Conservation (phyloP, 192 early-diverging fungal genomes). For the Podila horticola region DNA sequence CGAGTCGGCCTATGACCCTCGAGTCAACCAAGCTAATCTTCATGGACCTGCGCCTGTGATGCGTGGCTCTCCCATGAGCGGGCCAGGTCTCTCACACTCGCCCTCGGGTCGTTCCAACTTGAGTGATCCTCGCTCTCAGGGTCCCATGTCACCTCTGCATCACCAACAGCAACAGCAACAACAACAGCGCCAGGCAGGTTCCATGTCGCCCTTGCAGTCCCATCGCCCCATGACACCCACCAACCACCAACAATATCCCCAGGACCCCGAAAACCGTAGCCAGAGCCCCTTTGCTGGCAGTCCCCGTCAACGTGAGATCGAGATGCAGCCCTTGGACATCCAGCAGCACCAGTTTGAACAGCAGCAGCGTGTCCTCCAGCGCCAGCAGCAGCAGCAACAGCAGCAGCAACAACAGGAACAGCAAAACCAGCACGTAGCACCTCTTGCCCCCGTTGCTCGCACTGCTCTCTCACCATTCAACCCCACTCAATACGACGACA, state of each 20-base stretch:
- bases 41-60: constrained; percentile 21
- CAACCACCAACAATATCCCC: constrained; percentile 9
- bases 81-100: background rate
- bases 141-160: constrained; percentile 2
- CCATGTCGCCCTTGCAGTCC: background rate
- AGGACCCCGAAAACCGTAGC: background rate
- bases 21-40: background rate
- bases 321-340: constrained; percentile 51
- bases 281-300: constrained; percentile 1
- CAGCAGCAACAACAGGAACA: constrained; percentile 1
- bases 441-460: background rate
- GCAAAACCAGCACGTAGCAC: background rate
- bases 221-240: constrained; percentile 3
- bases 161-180: constrained; percentile 21
- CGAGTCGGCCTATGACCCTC: constrained; percentile 43
- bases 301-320: constrained; percentile 31
- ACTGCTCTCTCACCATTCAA: constrained; percentile 27
- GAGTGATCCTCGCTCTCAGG: constrained; percentile 8
- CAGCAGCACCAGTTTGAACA: constrained; percentile 52
- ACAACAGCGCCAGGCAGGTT: background rate
- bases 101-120: constrained; percentile 14
- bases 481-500: constrained; percentile 41
- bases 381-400: constrained; percentile 16
- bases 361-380: constrained; percentile 31
- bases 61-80: constrained; percentile 3